Evolutionary conservation across 2,329 filamentous ascomycete genomes (phyloP).

Genomic region (Rugonectria rugulosa): DNA sequence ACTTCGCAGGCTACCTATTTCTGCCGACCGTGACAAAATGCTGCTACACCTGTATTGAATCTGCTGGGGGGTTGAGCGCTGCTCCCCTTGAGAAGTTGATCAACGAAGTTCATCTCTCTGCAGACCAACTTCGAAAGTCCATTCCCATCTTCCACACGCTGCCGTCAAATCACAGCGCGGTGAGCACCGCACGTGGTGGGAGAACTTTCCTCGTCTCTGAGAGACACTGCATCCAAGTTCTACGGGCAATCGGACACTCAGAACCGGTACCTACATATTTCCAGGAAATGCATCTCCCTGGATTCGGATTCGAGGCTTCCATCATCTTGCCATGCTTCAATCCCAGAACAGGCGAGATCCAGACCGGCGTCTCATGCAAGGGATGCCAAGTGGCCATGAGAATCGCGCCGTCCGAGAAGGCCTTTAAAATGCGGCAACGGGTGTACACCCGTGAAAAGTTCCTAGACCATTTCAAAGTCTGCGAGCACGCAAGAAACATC

Average conservation of each 20-base stretch:
- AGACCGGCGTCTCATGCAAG: constrained; percentile 15
- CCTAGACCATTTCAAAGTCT: constrained; percentile 15
- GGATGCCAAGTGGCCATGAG: constrained; percentile 17
- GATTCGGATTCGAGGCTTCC: constrained; percentile 14
- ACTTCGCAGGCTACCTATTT: constrained; percentile 15
- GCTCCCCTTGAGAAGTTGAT: constrained; percentile 16
- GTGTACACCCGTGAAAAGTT: constrained; percentile 16
- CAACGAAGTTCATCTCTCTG: background rate
- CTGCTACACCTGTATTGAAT: constrained; percentile 19
- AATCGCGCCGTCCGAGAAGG: constrained; percentile 9
- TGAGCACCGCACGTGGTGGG: background rate
- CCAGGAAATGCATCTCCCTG: constrained; percentile 16
- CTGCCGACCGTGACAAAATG: constrained; percentile 13
- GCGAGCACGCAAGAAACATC: constrained; percentile 8
- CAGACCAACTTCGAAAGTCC: constrained; percentile 4
- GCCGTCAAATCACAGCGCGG: constrained; percentile 2
- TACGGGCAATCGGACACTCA: constrained; percentile 7
- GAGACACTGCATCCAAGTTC: constrained; percentile 10
- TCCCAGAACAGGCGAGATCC: constrained; percentile 13
- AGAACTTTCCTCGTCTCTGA: constrained; percentile 13
- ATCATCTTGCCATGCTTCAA: constrained; percentile 6
- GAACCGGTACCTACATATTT: constrained; percentile 16
- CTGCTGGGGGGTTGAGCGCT: constrained; percentile 14
- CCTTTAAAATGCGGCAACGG: constrained; percentile 13
- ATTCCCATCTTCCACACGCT: constrained; percentile 15